Evolutionary conservation across 768 basidiomycete genomes (phyloP), one percentile per base, ranked within the genome.

Genomic region (Lentinula sp.): DNA sequence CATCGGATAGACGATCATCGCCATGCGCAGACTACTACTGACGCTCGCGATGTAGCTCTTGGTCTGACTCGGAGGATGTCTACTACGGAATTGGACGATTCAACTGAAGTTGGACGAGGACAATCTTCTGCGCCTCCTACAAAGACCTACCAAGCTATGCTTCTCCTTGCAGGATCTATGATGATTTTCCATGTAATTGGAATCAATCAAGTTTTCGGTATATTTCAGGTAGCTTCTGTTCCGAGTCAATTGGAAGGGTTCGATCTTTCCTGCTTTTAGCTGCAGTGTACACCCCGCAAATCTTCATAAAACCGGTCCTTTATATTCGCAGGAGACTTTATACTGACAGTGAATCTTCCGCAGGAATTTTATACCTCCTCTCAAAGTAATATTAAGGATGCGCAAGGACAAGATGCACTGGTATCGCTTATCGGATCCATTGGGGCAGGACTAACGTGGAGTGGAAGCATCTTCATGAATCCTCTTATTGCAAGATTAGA

Each of bases 111-210:
- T 8, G 34, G 40, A 13, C 57, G 7, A 28, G 13, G 23, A 18
- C 46, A 59, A 31, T 34, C n/a, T 5, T 4, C 6, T 23, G 23
- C n/a, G 11, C 34, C 55, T 23, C 55, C 55, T 23, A 71, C 75
- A 2, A 70, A 69, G 21, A 54, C 60, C 11, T 78, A 78, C 60
- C 76, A 79, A 63, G 63, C 62, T 1, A 45, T 73, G 23, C 70
- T 80, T 4, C 61, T 80, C 5, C 32, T 77, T 6, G 70, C 76
- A 3, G 78, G 77, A 1, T 80, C 78, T 51, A 64, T 76, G 55
- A 78, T 79, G 74, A 77, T 71, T 16, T 78, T 78, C 60, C 78
- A 79, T 57, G 72, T 77, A 39, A 78, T 79, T 54, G 79, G 79
- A 0, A 75, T 75, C 37, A 79, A 76, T 61, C 73, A 71, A 23